Percentiles rank a stretch among this genome's conserved stretches.
Conservation (phyloP, 2,329 filamentous ascomycete genomes). For the Phialophora tarda region DNA sequence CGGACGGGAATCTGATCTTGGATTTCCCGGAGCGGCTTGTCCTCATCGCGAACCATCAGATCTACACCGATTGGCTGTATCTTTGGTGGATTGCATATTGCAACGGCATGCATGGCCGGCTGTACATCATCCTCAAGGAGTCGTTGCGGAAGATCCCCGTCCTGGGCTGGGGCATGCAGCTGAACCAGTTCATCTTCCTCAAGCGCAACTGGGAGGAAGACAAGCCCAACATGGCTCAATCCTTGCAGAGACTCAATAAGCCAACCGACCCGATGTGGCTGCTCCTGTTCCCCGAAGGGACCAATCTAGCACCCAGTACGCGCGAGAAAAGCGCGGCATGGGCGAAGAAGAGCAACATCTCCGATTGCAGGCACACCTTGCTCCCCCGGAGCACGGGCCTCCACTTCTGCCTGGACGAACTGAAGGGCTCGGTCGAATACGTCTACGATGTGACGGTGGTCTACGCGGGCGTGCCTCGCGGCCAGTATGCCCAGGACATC, state of each 20-base stretch:
- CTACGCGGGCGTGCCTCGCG: constrained; percentile 49
- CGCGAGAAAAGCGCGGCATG: constrained; percentile 73
- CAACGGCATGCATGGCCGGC: constrained; percentile 78
- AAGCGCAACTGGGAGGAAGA: constrained; percentile 87
- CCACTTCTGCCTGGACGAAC: constrained; percentile 77
- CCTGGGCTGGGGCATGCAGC: constrained; percentile 79
- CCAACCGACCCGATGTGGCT: constrained; percentile 80
- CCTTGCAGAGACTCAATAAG: constrained; percentile 71
- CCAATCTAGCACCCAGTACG: constrained; percentile 75
- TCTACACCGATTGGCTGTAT: constrained; percentile 92
- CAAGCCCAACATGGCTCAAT: constrained; percentile 73
- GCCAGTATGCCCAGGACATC: constrained; percentile 77
- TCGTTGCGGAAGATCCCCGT: constrained; percentile 81
- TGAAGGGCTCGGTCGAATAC: constrained; percentile 76
- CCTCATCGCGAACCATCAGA: constrained; percentile 86
- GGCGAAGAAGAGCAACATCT: constrained; percentile 75
- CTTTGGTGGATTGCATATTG: constrained; percentile 95
- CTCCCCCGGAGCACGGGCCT: constrained; percentile 81
- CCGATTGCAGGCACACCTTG: constrained; percentile 75
- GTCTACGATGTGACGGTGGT: constrained; percentile 68
- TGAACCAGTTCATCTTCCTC: constrained; percentile 90
- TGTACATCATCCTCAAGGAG: constrained; percentile 91
- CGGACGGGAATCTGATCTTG: constrained; percentile 76
- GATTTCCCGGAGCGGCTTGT: constrained; percentile 81
- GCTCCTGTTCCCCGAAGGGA: constrained; percentile 85